Conservation (phyloP, 176 grass and related monocot species). For the Guadua angustifolia region DNA sequence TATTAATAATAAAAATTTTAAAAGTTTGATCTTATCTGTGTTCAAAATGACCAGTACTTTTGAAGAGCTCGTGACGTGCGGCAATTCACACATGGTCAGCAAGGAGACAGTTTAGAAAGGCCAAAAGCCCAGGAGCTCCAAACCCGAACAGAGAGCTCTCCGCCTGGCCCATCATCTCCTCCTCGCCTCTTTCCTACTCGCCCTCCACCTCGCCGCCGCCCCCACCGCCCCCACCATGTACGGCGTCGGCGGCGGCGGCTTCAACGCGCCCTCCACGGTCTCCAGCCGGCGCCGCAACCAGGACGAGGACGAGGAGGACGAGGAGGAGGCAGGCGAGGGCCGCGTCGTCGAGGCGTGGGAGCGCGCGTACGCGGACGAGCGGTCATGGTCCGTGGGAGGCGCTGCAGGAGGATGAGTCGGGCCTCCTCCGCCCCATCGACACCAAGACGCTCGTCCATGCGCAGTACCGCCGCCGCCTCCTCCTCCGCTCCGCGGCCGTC, state of each 20-base stretch:
- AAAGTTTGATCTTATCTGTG: too few species aligned
- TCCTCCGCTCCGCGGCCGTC: constrained; percentile 59
- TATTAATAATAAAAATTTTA: too few species aligned
- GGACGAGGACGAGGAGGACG: constrained; percentile 61
- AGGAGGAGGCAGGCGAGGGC: constrained; percentile 67
- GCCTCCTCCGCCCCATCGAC: constrained; percentile 82
- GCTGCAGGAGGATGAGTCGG: constrained; percentile 96
- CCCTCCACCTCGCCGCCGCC: background rate
- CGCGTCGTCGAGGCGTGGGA: constrained; percentile 80
- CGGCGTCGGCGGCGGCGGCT: constrained; percentile 42
- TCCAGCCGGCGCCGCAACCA: constrained; percentile 32
- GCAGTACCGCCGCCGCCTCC: constrained; percentile 90
- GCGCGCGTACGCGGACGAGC: constrained; percentile 96
- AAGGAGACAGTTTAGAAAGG: background rate
- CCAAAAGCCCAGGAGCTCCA: constrained; percentile 29
- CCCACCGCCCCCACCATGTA: constrained; percentile 42
- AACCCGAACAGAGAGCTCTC: background rate
- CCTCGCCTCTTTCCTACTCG: constrained; percentile 11
- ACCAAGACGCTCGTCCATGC: constrained; percentile 87
- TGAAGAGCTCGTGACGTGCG: background rate
- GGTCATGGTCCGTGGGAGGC: constrained; percentile 97
- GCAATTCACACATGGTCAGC: background rate
- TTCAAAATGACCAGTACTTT: too few species aligned
- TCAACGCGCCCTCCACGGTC: constrained; percentile 46
- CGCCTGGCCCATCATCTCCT: constrained; percentile 43